Conservation (phyloP, 2,329 filamentous ascomycete species). For the Alternaria triticimaculans region DNA sequence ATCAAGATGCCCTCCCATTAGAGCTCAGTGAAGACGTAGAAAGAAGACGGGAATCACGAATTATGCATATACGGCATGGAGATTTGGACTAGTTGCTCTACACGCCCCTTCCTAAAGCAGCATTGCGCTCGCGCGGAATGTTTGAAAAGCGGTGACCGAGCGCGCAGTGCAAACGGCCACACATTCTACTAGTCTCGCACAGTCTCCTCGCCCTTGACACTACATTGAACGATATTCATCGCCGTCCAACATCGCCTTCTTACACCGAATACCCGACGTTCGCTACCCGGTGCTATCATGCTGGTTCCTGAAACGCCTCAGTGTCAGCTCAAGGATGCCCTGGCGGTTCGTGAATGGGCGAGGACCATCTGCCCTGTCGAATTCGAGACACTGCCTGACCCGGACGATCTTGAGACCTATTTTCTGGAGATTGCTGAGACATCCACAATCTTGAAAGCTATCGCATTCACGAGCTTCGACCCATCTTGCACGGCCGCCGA, state of each 20-base stretch:
- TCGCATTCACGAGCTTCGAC: background rate
- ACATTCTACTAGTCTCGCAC: background rate
- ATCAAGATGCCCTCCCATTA: background rate
- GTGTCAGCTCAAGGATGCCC: background rate
- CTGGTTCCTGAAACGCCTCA: background rate
- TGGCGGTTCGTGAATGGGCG: background rate
- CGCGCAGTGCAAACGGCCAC: background rate
- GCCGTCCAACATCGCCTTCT: background rate
- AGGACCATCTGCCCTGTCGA: background rate
- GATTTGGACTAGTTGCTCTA: background rate
- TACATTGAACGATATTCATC: background rate
- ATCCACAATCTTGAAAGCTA: background rate
- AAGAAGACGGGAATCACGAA: background rate
- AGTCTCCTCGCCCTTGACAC: background rate
- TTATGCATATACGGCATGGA: background rate
- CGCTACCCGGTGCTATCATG: background rate
- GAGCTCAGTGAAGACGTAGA: background rate
- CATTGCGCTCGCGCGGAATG: background rate
- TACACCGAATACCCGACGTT: background rate
- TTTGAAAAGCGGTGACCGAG: background rate
- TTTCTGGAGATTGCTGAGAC: background rate
- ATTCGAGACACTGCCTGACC: background rate
- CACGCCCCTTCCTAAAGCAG: background rate
- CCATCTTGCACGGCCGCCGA: background rate
- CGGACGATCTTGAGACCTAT: background rate